Percentiles rank a stretch among this genome's conserved stretches.
These are phyloP conservation scores for Emiliania huxleyi DNA, from an alignment of 78 protist species.

Conservation along the genomic window DNA sequence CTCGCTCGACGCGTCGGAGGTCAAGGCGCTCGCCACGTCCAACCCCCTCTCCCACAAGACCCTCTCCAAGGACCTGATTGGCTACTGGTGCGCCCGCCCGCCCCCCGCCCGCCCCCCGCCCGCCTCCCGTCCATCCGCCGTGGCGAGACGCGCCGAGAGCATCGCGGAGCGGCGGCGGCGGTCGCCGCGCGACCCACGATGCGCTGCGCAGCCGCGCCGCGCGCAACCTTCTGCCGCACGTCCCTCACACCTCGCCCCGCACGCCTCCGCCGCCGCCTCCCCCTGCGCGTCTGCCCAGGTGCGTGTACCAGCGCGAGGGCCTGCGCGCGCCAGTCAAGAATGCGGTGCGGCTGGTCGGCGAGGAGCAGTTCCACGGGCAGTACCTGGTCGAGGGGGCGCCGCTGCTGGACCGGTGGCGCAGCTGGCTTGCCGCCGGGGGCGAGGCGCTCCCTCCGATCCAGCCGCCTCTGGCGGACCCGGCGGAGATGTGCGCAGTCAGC, in stretches of 20 bases:
- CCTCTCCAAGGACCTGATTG: not conserved
- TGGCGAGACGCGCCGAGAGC: too few species aligned
- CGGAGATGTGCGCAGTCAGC: too few species aligned
- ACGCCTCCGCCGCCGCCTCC: too few species aligned
- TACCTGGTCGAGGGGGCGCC: slow-evolving; percentile 1
- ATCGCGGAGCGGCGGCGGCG: too few species aligned
- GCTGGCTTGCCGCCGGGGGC: not conserved
- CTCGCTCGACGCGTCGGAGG: not conserved
- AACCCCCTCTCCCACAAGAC: not conserved
- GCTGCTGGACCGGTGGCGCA: slow-evolving; percentile 1
- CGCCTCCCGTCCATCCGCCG: too few species aligned
- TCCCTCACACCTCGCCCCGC: too few species aligned
- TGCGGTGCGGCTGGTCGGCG: not conserved
- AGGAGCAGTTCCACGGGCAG: not conserved
- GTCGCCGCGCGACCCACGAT: too few species aligned
- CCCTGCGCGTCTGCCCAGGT: too few species aligned
- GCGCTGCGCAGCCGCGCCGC: too few species aligned
- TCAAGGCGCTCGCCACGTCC: not conserved
- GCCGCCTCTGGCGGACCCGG: not conserved
- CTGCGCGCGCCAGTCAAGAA: not conserved
- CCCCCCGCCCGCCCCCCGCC: too few species aligned
- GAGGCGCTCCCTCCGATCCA: not conserved
- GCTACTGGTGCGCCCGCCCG: not conserved
- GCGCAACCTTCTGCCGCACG: too few species aligned
- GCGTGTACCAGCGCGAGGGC: not conserved